A percentile compares a stretch with the other conserved stretches of the same genome.
Evolutionary conservation across 306 rosid genomes (phyloP).

Genomic region (Corylus heterophylla): DNA sequence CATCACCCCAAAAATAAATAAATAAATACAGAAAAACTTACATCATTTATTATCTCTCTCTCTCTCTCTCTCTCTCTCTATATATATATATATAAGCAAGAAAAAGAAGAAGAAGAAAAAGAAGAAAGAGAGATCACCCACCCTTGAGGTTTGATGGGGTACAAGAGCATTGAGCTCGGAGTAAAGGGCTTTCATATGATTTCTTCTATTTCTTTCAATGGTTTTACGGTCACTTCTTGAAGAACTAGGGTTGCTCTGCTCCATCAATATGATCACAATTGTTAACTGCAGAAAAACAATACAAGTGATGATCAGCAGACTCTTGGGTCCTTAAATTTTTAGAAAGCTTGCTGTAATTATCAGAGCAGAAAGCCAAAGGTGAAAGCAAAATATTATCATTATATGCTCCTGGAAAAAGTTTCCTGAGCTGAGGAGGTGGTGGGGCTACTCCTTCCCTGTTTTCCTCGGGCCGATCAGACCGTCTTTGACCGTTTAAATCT

Average conservation of each 20-base stretch:
- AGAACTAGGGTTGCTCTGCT: slow-evolving; percentile 50
- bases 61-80: too few relatives aligned
- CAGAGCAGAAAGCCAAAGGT: not conserved
- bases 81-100: too few relatives aligned
- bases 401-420: slow-evolving; percentile 30
- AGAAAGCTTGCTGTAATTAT: slow-evolving; percentile 16
- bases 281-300: slow-evolving; percentile 1
- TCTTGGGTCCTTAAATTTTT: not conserved
- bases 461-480: not conserved
- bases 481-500: slow-evolving; percentile 20
- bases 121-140: slow-evolving; percentile 27
- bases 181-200: slow-evolving; percentile 65
- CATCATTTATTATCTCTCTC: too few relatives aligned
- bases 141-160: slow-evolving; percentile 55
- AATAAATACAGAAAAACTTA: too few relatives aligned
- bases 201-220: slow-evolving; percentile 63
- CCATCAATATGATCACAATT: slow-evolving; percentile 29
- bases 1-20: too few relatives aligned
- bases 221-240: slow-evolving; percentile 64
- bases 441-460: slow-evolving; percentile 20
- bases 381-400: slow-evolving; percentile 31
- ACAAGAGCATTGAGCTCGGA: slow-evolving; percentile 58
- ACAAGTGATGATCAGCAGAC: not conserved
- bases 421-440: slow-evolving; percentile 13
- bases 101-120: not conserved